phyloP scores from a whole-genome alignment of 1,284 basidiomycete species.

The Meira miltonrushii region DNA sequence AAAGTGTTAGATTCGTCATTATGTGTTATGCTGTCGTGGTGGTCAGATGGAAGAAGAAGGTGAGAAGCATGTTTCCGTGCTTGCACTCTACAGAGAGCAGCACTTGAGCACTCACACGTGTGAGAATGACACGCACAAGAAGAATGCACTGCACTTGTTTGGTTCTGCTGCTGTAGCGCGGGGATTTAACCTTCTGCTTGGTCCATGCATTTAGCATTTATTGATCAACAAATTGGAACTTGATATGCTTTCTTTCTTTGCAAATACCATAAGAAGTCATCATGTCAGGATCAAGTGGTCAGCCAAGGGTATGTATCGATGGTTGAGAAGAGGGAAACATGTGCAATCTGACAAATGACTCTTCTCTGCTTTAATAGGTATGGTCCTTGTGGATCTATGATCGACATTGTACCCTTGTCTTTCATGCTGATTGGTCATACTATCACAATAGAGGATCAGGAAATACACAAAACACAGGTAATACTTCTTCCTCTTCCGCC shows the following conservation, averaged over 20 bases:
- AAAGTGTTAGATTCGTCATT: constrained; percentile 50
- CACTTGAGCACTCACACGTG: too few relatives aligned
- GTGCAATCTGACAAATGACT: neutral
- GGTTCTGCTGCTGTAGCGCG: too few relatives aligned
- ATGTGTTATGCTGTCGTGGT: neutral
- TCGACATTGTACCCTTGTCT: constrained; percentile 45
- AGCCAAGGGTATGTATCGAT: neutral
- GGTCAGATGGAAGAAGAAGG: neutral
- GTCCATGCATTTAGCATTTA: too few relatives aligned
- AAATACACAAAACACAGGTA: neutral
- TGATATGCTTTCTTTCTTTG: too few relatives aligned
- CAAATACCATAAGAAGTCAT: neutral
- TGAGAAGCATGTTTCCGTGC: too few relatives aligned
- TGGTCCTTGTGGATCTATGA: constrained; percentile 51
- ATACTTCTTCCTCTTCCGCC: neutral
- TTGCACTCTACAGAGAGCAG: too few relatives aligned
- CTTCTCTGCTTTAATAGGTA: constrained; percentile 19
- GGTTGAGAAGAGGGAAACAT: neutral
- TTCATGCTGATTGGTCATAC: constrained; percentile 48
- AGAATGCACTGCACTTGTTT: too few relatives aligned
- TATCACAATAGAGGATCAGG: constrained; percentile 5
- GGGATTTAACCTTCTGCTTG: too few relatives aligned
- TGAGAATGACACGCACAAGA: too few relatives aligned
- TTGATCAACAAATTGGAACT: too few relatives aligned
- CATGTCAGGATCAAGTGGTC: neutral